Base-by-base conservation (phyloP, 306 rosid genomes). In the Alnus rubra region DNA sequence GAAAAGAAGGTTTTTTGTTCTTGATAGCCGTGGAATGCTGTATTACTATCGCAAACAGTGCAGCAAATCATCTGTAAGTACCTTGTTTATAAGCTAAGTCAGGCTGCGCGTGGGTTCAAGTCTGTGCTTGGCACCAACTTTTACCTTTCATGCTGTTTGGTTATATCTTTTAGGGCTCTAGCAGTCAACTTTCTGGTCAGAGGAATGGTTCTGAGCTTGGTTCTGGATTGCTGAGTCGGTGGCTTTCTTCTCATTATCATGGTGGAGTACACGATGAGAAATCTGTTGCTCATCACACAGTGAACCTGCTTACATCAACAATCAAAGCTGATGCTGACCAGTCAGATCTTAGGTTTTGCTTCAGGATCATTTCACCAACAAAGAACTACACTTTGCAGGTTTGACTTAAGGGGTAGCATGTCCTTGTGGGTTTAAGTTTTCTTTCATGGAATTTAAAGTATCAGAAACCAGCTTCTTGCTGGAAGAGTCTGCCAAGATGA, bases 251-350 rank as follows among this genome's bases (percentile, higher is more conserved):
- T 80, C 99, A 96, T 86, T 79, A 96, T 90, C 97, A 93, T 58
- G 98, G 99, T 84, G 98, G 99, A 70, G 98, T 93, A 82, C 99
- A 96, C 64, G 99, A 96, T 85, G 99, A 96, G 87, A 96, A 96
- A 87, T 93, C 99, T 69, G 99, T 96, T 55, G 98, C 99, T 83
- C 99, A 90, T 87, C 96, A 96, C 87, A 96, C 99, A 59, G 98
- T 96, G 79, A 96, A 93, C 86, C 93, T 96, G 71, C 99, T 96
- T 78, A 96, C 99, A 53, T 96, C 99, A 14, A 96, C 99, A 54
- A 96, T 96, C 79, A 96, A 96, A 90, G 98, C 91, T 76, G 99
- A 96, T 52, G 99, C 99, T 23, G 99, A 96, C 89, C 99, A 96
- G 88, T 93, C 99, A 45, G 99, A 96, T 80, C 87, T 96, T 79